Conservation (phyloP, 371 early-diverging fungal species). For the Chytridium lagenaria region DNA sequence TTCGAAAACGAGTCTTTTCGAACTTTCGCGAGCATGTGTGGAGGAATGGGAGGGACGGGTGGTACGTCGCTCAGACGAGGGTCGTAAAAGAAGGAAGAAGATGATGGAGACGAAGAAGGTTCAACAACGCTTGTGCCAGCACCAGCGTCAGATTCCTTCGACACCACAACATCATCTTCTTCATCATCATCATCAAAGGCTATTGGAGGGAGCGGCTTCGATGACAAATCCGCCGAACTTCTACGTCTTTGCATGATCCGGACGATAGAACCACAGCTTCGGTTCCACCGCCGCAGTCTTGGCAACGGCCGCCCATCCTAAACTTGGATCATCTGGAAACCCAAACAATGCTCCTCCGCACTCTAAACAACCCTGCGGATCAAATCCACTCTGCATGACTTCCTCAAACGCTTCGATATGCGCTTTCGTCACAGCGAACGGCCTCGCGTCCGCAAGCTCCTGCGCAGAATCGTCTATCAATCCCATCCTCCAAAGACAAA, state of each 20-base stretch:
- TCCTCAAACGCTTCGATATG: constrained; percentile 21
- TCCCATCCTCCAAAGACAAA: constrained; percentile 25
- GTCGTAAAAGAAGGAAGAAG: not conserved
- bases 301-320: no score
- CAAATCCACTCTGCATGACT: constrained; percentile 24
- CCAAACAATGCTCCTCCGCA: constrained; percentile 5
- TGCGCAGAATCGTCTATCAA: constrained; percentile 26
- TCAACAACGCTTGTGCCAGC: no score
- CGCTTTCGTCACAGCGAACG: not conserved
- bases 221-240: no score
- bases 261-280: no score
- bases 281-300: no score
- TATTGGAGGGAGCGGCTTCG: no score
- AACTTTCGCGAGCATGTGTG: not conserved
- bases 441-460: constrained; percentile 27
- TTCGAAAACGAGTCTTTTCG: not conserved
- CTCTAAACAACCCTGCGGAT: constrained; percentile 23
- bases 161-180: no score
- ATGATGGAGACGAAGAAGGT: no score
- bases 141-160: no score
- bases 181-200: no score
- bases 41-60: constrained; percentile 14
- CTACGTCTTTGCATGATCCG: no score
- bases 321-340: no score
- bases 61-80: not conserved